Conservation (phyloP, 331 rosid genomes). For the Telfairia occidentalis region DNA sequence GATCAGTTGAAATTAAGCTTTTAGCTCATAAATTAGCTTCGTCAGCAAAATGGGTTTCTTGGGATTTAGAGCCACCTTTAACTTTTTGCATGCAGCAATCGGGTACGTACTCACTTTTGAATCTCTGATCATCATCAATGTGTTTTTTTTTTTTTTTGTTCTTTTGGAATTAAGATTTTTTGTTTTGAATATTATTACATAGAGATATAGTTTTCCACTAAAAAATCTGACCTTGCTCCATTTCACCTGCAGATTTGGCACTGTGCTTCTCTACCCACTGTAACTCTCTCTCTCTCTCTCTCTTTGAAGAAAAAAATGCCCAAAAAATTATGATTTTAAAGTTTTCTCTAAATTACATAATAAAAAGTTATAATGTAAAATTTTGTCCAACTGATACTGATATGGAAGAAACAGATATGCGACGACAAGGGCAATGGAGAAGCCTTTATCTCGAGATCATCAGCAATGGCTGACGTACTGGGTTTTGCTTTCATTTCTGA, state of each 20-base stretch:
- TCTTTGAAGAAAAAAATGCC: too few species aligned
- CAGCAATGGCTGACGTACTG: conserved; percentile 10
- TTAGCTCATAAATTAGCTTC: not conserved
- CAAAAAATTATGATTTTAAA: too few species aligned
- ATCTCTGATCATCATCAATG: too few species aligned
- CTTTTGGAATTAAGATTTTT: not conserved
- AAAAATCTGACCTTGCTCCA: not conserved
- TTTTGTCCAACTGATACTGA: too few species aligned
- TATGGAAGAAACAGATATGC: not conserved
- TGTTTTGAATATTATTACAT: not conserved
- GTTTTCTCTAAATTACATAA: too few species aligned
- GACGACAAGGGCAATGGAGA: conserved; percentile 2
- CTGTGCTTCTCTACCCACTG: conserved; percentile 7
- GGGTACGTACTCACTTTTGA: not conserved
- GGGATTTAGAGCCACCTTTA: not conserved
- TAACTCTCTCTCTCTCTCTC: not conserved
- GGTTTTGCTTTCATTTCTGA: not conserved
- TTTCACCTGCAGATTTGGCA: conserved; percentile 1
- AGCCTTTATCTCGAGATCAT: not conserved
- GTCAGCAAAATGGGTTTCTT: not conserved
- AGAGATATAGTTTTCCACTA: not conserved
- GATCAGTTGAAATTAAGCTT: not conserved
- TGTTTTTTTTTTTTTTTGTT: not conserved
- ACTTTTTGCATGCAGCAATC: not conserved
- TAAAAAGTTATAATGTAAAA: too few species aligned